Percentiles rank a stretch among this genome's conserved stretches.
phyloP scores from a whole-genome alignment of 106 monocot genomes.

The Allium fistulosum region DNA sequence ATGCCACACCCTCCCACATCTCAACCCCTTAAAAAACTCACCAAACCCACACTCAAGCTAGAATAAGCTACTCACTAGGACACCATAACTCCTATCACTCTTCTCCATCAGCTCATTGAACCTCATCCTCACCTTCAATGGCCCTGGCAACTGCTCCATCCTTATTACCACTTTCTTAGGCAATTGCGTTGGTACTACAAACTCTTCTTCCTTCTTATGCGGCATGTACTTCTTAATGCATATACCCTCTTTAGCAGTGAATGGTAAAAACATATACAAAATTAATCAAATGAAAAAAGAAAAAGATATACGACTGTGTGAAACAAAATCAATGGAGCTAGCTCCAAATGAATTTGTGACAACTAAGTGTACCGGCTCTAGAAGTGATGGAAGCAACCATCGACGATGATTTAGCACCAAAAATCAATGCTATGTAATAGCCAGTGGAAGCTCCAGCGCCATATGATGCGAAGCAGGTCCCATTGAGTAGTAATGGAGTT shows the following conservation, averaged over 20 bases:
- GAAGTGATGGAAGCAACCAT: background rate
- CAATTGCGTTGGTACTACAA: constrained; percentile 13
- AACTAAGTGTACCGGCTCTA: background rate
- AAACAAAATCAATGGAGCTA: background rate
- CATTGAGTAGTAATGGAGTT: background rate
- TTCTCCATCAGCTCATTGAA: background rate
- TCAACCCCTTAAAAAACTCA: constrained; percentile 3
- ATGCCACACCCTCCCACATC: constrained; percentile 4
- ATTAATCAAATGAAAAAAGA: constrained; percentile 6
- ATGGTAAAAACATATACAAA: constrained; percentile 19
- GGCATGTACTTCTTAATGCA: background rate
- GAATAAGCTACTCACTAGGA: constrained; percentile 16
- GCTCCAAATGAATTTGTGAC: background rate
- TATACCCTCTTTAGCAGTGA: constrained; percentile 19
- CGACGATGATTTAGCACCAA: background rate
- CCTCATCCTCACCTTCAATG: background rate
- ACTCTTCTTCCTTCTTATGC: background rate
- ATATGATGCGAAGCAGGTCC: background rate
- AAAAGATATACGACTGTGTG: background rate
- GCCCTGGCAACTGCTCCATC: constrained; percentile 4
- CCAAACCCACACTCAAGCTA: constrained; percentile 27
- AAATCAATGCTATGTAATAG: too few relatives aligned
- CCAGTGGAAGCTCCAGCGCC: background rate
- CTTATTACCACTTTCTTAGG: constrained; percentile 22
- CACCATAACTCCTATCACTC: constrained; percentile 1